Evolutionary conservation across 2,329 filamentous ascomycete species (phyloP).

Genomic region (Exophiala sp.): DNA sequence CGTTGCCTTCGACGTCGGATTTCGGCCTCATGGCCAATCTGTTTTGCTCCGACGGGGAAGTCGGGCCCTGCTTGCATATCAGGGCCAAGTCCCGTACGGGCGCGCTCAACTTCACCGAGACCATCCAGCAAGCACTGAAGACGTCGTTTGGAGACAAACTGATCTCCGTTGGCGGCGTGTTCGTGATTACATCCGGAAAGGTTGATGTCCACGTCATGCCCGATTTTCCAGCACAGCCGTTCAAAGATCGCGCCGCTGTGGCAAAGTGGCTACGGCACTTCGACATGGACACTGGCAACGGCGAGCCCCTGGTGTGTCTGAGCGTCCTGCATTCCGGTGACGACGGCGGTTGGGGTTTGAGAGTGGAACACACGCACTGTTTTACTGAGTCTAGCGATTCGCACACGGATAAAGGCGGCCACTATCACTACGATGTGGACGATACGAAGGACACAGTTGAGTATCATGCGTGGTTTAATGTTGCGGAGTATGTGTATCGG

Average conservation of each 20-base stretch:
- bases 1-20: constrained; percentile 27
- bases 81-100: constrained; percentile 33
- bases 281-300: constrained; percentile 28
- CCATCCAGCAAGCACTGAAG: constrained; percentile 32
- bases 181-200: constrained; percentile 38
- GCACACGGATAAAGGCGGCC: constrained; percentile 36
- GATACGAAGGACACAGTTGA: constrained; percentile 36
- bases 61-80: constrained; percentile 38
- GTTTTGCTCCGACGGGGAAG: constrained; percentile 36
- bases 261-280: constrained; percentile 41
- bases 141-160: constrained; percentile 34
- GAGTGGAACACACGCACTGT: constrained; percentile 50
- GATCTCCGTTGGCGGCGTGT: constrained; percentile 43
- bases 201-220: constrained; percentile 45
- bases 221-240: constrained; percentile 38
- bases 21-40: constrained; percentile 46
- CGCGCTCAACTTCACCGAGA: constrained; percentile 34
- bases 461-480: constrained; percentile 48
- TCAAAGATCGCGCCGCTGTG: constrained; percentile 31
- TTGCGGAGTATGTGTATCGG: constrained; percentile 40
- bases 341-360: constrained; percentile 36
- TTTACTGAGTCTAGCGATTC: constrained; percentile 33
- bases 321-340: constrained; percentile 44
- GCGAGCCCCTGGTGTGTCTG: constrained; percentile 40
- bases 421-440: constrained; percentile 43